phyloP scores from a whole-genome alignment of 805 yeast genomes.

The Yarrowia porcina region DNA sequence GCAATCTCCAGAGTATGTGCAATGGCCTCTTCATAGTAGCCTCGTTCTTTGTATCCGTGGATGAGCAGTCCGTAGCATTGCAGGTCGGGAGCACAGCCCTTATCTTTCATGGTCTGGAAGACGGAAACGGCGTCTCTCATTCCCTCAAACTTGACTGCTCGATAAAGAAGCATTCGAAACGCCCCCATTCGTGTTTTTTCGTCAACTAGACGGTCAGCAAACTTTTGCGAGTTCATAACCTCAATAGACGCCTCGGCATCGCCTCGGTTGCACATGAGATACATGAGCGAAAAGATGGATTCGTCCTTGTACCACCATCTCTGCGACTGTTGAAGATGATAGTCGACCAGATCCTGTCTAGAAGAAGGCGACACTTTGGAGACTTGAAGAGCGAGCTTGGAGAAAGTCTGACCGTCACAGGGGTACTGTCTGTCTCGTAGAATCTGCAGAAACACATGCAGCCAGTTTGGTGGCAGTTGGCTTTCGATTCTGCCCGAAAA shows the following conservation, averaged over 20 bases:
- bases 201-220: neutral
- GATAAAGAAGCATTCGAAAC: slow-evolving; percentile 17
- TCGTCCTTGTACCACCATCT: slow-evolving; percentile 20
- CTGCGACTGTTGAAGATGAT: slow-evolving; percentile 10
- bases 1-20: neutral
- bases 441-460: slow-evolving; percentile 4
- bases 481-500: neutral
- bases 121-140: slow-evolving; percentile 8
- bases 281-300: neutral
- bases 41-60: slow-evolving; percentile 25
- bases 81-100: neutral
- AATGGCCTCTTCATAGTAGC: slow-evolving; percentile 21
- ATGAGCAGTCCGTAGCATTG: neutral
- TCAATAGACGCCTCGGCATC: slow-evolving; percentile 17
- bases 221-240: slow-evolving; percentile 19
- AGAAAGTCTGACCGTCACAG: neutral
- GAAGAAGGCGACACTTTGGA: slow-evolving; percentile 3
- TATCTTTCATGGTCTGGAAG: slow-evolving; percentile 2
- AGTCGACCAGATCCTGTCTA: slow-evolving; percentile 8
- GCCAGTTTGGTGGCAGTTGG: slow-evolving; percentile 10
- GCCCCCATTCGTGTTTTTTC: neutral
- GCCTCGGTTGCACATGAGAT: slow-evolving; percentile 18
- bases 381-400: neutral
- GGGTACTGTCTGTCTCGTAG: slow-evolving; percentile 12
- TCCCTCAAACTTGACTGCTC: slow-evolving; percentile 22